A percentile compares a stretch with the other conserved stretches of the same genome.
These are phyloP conservation scores for Lumnitzera littorea DNA, from an alignment of 345 rosid species.

Conservation along the genomic window DNA sequence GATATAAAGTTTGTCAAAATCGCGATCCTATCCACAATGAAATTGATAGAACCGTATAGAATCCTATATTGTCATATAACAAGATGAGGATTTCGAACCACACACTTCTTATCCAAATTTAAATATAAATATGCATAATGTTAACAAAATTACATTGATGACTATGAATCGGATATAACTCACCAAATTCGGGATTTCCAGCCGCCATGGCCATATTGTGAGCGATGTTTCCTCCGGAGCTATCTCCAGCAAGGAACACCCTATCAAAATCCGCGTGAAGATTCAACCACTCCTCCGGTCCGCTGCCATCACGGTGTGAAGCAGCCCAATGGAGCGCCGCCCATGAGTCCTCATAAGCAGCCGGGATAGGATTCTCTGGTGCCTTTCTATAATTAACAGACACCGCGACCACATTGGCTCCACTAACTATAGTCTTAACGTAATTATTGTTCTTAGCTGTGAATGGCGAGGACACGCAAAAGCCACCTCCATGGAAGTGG, in stretches of 20 bases:
- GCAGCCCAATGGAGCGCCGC: slow-evolving; percentile 35
- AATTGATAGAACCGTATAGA: too few relatives aligned
- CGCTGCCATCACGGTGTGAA: slow-evolving; percentile 17
- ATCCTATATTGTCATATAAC: too few relatives aligned
- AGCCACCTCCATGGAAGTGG: slow-evolving; percentile 55
- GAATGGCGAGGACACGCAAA: slow-evolving; percentile 37
- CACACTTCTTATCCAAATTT: too few relatives aligned
- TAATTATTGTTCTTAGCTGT: slow-evolving; percentile 20
- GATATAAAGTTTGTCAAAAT: too few relatives aligned
- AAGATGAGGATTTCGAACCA: too few relatives aligned
- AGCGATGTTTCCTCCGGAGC: slow-evolving; percentile 43
- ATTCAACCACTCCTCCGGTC: slow-evolving; percentile 33
- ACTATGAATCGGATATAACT: slow-evolving; percentile 1
- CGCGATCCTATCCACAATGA: too few relatives aligned
- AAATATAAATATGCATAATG: too few relatives aligned
- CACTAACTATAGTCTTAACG: slow-evolving; percentile 18
- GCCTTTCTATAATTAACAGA: slow-evolving; percentile 64
- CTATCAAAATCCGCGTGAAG: slow-evolving; percentile 22
- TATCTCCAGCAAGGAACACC: slow-evolving; percentile 34
- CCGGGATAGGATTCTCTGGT: slow-evolving; percentile 68
- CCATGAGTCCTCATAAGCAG: slow-evolving; percentile 69
- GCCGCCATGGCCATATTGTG: slow-evolving; percentile 42
- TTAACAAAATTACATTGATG: not conserved
- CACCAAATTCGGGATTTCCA: slow-evolving; percentile 22
- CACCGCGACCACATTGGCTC: slow-evolving; percentile 41